These are phyloP conservation scores for Thielaviopsis ethacetica DNA, from an alignment of 2,329 filamentous ascomycete genomes.

Conservation along the genomic window DNA sequence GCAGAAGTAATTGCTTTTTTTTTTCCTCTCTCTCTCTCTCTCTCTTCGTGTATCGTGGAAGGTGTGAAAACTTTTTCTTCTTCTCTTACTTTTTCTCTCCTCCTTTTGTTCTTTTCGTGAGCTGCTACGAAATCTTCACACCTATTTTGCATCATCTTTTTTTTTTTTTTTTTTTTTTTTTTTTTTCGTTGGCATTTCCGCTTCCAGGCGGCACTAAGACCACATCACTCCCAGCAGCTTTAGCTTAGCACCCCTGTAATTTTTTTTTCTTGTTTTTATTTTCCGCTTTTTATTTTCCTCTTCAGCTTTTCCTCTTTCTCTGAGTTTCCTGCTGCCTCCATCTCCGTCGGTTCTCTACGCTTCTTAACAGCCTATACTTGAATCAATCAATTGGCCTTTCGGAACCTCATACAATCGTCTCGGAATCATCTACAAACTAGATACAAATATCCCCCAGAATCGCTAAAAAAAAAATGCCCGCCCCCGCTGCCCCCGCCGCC, in stretches of 20 bases:
- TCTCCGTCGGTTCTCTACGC: not conserved
- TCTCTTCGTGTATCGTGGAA: not conserved
- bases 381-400: no score
- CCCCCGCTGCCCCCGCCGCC: slow-evolving; percentile 15
- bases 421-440: not conserved
- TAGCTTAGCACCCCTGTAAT: no score
- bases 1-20: no score
- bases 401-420: no score
- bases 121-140: not conserved
- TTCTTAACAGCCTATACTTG: no score
- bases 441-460: not conserved
- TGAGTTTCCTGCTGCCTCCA: no score
- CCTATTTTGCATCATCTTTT: not conserved
- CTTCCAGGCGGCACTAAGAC: no score
- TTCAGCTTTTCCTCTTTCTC: not conserved
- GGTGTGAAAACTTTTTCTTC: not conserved
- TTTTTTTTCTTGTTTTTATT: no score
- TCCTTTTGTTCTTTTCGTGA: not conserved
- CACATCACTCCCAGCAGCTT: no score
- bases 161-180: not conserved
- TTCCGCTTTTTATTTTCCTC: no score
- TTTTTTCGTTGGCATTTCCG: not conserved
- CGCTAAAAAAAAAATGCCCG: not conserved
- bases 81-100: not conserved
- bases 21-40: not conserved